Evolutionary conservation across 306 rosid species (phyloP), one percentile per base, ranked within the genome.

Genomic region (Prunus padus): DNA sequence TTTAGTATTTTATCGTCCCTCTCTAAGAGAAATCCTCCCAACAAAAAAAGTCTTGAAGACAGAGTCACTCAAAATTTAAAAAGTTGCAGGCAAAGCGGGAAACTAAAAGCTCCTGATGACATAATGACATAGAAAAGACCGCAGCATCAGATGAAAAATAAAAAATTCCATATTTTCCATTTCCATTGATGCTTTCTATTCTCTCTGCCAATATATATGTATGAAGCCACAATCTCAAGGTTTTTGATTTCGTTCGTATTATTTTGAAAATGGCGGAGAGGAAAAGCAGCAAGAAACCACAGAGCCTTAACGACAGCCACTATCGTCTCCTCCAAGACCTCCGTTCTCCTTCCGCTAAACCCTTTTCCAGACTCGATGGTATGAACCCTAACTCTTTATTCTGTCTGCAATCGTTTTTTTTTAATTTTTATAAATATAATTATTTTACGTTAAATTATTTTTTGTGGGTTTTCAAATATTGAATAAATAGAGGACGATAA

Each of bases 261-360:
- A 4, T 23, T 66, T 66, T 15, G 8, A 59, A 33, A 78, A 93
- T 90, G 96, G 96, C 82, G 61, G 88, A 82, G 80, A 77, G 64
- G 72, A 81, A 71, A 40, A 74, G 77, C 76, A 52, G 54, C 22
- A 90, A 79, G 75, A 90, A 80, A 67, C 88, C 95, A 3, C 66
- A 82, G 57, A 92, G 96, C 60, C 89, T 95, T 60, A 95, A 95
- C 87, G 98, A 92, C 16, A 83, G 89, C 66, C 96, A 95, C 76
- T 85, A 90, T 75, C 93, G 96, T 28, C 75, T 92, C 80, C 98
- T 94, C 45, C 96, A 88, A 85, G 89, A 87, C 40, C 84, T 90
- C 66, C 45, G 30, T 22, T 87, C 98, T 0, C 93, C 93, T 78
- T 88, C 92, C 64, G 91, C 91, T 31, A 87, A 86, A 56, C 79